Conservation (phyloP, 257 asterid species). For the Ajuga chamaepitys region DNA sequence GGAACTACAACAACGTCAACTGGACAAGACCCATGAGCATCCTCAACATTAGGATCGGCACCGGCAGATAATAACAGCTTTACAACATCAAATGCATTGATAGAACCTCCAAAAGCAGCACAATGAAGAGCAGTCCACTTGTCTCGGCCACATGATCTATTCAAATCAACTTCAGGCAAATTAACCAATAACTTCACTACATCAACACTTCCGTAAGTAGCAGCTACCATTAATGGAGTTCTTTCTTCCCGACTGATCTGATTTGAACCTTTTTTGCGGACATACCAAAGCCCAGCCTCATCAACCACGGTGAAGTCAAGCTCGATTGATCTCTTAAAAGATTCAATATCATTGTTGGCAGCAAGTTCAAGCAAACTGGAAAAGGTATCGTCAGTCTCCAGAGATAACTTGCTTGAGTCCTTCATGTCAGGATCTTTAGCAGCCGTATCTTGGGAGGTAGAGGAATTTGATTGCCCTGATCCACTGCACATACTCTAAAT, state of each 20-base stretch:
- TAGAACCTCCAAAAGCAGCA: slow-evolving; percentile 81
- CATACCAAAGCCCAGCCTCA: slow-evolving; percentile 73
- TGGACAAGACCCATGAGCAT: slow-evolving; percentile 54
- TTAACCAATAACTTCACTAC: slow-evolving; percentile 74
- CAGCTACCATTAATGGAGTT: slow-evolving; percentile 93
- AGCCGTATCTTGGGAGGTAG: slow-evolving; percentile 15
- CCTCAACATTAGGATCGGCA: slow-evolving; percentile 77
- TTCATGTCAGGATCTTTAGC: slow-evolving; percentile 18
- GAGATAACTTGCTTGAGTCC: slow-evolving; percentile 37
- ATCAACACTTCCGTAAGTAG: slow-evolving; percentile 75
- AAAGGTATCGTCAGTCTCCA: slow-evolving; percentile 62
- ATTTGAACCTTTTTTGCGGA: slow-evolving; percentile 62
- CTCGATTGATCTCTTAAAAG: slow-evolving; percentile 62
- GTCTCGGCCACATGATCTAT: slow-evolving; percentile 60
- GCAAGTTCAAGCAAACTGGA: slow-evolving; percentile 82
- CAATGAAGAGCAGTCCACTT: slow-evolving; percentile 93
- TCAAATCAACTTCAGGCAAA: slow-evolving; percentile 76
- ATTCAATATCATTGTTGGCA: slow-evolving; percentile 68
- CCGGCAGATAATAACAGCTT: slow-evolving; percentile 79
- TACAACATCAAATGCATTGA: slow-evolving; percentile 40
- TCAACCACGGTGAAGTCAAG: slow-evolving; percentile 67
- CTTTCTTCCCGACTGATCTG: slow-evolving; percentile 62
- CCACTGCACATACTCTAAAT: slow-evolving; percentile 48
- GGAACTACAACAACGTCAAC: slow-evolving; percentile 58
- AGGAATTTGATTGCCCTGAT: slow-evolving; percentile 30